These are phyloP conservation scores for Phytophthora hybrid DNA, from an alignment of 352 stramenopile species.

Conservation along the genomic window DNA sequence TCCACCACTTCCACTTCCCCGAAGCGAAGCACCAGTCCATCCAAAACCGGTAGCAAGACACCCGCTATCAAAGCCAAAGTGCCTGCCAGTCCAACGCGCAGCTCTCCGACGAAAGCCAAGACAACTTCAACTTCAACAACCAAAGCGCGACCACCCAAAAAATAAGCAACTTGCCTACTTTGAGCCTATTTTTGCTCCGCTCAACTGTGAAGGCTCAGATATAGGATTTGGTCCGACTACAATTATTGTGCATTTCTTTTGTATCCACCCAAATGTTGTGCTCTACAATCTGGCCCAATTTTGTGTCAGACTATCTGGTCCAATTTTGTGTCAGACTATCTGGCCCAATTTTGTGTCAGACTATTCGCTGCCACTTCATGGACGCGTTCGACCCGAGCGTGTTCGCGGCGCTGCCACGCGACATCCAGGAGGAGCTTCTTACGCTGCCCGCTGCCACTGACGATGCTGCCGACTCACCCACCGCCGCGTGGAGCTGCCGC, in stretches of 20 bases:
- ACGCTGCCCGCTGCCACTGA: not conserved
- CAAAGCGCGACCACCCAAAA: constrained; percentile 21
- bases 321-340: too few relatives aligned
- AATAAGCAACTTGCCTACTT: constrained; percentile 13
- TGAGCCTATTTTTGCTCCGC: too few relatives aligned
- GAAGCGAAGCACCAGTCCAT: constrained; percentile 17
- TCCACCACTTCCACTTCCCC: constrained; percentile 11
- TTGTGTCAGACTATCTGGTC: too few relatives aligned
- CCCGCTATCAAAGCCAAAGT: constrained; percentile 25
- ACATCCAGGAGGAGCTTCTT: constrained; percentile 69
- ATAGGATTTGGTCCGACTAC: too few relatives aligned
- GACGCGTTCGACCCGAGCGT: constrained; percentile 53
- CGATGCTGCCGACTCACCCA: not conserved
- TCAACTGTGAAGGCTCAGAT: too few relatives aligned
- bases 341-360: too few relatives aligned
- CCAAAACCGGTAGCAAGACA: constrained; percentile 9
- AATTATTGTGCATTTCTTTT: too few relatives aligned
- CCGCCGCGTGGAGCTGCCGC: constrained; percentile 60
- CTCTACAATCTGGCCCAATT: too few relatives aligned
- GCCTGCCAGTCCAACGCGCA: constrained; percentile 18
- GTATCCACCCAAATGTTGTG: too few relatives aligned
- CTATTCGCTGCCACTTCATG: not conserved
- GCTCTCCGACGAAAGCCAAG: constrained; percentile 20
- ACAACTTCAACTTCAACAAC: constrained; percentile 20
- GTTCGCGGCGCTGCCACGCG: constrained; percentile 57